Evolutionary conservation across 192 early-diverging fungal species (phyloP), one percentile per base, ranked within the genome.

Genomic region (Linnemannia hyalina): DNA sequence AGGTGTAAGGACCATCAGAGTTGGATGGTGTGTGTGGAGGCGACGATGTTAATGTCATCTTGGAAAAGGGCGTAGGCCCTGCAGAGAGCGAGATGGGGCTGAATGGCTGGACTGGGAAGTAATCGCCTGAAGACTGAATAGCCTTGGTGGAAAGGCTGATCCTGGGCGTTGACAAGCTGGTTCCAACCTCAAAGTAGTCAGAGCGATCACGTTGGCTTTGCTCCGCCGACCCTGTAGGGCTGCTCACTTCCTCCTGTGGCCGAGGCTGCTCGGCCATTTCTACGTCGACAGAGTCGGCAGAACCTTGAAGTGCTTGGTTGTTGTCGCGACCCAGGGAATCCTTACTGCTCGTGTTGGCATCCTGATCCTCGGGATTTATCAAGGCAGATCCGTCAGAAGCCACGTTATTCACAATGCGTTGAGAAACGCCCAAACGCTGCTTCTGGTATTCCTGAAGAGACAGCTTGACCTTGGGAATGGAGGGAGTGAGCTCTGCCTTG

Each of bases 101-200:
- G 49, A 78, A 86, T 22, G 84, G 84, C 32, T 86, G 84, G 4
- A 86, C 79, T n/a, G 84, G 84, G 32, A 86, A 86, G 23, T 86
- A 86, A 11, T 86, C 84, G 36, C 57, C 55, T 6, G 74, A 46
- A 22, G 75, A 54, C 32, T 70, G 81, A 20, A 26, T 3, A 4
- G 65, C 49, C 13, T 80, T 65, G 5, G 84, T 70, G 4, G 84
- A 81, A 4, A 86, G 54, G 8, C 79, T 80, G 32, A 80, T 81
- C 75, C 80, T 26, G 0, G 84, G 84, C 4, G 84, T 86, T 20
- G 84, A 76, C 40, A 81, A 36, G 44, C 76, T 77, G 18, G 57
- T n/a, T 6, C 70, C 76, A 6, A 86, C 75, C 70, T 86, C 75
- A 52, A 86, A 86, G 68, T 86, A 81, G 40, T 86, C 84, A 0